Base-by-base conservation (phyloP, 1,284 basidiomycete species). In the Vanrija sp. region DNA sequence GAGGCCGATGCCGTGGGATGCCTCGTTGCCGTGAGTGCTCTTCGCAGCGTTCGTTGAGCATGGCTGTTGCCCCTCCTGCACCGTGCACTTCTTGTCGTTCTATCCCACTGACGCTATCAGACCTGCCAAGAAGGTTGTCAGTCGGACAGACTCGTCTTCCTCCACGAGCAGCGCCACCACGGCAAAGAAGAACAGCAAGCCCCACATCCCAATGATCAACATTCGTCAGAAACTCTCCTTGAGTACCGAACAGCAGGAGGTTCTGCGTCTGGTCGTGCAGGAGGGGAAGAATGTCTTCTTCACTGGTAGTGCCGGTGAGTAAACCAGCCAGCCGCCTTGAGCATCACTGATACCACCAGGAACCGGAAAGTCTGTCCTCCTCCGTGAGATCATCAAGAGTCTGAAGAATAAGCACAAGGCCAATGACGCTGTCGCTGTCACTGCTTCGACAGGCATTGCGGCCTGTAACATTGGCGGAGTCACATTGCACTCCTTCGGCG, bases 401-500 rank as follows among this genome's bases (percentile, higher is more conserved):
- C 76, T 91, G 51, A 75, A 76, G 58, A 78, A 77, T 63, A 85
- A 82, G 65, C 71, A 80, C 44, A 80, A 70, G 38, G 72, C 79
- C 0, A 72, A 78, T 0, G 83, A 86, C 54, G 81, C 81, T 0
- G 82, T 95, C 7, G 91, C 87, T 3, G 84, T 96, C 50, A 96
- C 92, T 1, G 93, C 93, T 6, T 90, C 89, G 9, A 86, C 85
- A 0, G 93, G 93, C 34, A 94, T 97, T 60, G 94, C 95, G 1
- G 90, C 90, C 0, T 88, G 92, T 67, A 96, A 97, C 68, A 91
- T 98, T 55, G 92, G 92, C 6, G 94, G 95, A 23, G 83, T 86
- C 29, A 98, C 94, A 0, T 80, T 98, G 18, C 94, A 98, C 73
- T 94, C 91, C 4, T 98, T 94, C 78, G 86, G 89, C 3, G 82